Conservation (phyloP, 1,284 basidiomycete species). For the Puccinia triticina region DNA sequence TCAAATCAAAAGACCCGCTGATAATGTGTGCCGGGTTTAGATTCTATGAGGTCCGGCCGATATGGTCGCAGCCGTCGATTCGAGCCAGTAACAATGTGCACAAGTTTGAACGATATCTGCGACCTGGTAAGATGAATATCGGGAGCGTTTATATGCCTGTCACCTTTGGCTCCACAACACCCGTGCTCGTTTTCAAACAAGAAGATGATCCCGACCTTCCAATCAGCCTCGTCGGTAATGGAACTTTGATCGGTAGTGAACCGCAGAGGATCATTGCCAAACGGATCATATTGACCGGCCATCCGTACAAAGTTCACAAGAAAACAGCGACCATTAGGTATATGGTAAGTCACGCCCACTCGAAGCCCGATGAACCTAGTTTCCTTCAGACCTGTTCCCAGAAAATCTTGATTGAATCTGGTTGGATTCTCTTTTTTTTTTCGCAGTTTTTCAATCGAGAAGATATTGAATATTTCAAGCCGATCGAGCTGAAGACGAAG, state of each 20-base stretch:
- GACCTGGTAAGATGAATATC: conserved; percentile 77
- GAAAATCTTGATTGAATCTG: not conserved
- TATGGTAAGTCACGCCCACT: conserved; percentile 68
- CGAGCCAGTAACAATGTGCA: conserved; percentile 94
- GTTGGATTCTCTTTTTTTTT: not conserved
- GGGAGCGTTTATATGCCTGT: conserved; percentile 88
- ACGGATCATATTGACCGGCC: conserved; percentile 87
- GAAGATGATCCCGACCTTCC: conserved; percentile 59
- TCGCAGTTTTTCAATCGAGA: conserved; percentile 63
- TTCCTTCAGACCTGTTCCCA: not conserved
- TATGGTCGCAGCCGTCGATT: conserved; percentile 90
- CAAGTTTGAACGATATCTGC: conserved; percentile 92
- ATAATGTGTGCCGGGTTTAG: conserved; percentile 87
- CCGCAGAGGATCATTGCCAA: conserved; percentile 91
- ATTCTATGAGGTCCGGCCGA: conserved; percentile 77
- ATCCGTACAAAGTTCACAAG: conserved; percentile 96
- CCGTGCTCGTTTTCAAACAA: conserved; percentile 52
- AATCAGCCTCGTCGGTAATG: conserved; percentile 76
- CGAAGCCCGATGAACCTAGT: not conserved
- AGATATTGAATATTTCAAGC: conserved; percentile 90
- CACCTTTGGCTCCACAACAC: conserved; percentile 70
- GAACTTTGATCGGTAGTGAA: conserved; percentile 83
- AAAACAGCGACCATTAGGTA: conserved; percentile 96
- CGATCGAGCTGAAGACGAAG: conserved; percentile 90
- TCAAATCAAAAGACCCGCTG: conserved; percentile 91